Conservation (phyloP, 495 filamentous ascomycete species). For the Neurospora tetraspora region DNA sequence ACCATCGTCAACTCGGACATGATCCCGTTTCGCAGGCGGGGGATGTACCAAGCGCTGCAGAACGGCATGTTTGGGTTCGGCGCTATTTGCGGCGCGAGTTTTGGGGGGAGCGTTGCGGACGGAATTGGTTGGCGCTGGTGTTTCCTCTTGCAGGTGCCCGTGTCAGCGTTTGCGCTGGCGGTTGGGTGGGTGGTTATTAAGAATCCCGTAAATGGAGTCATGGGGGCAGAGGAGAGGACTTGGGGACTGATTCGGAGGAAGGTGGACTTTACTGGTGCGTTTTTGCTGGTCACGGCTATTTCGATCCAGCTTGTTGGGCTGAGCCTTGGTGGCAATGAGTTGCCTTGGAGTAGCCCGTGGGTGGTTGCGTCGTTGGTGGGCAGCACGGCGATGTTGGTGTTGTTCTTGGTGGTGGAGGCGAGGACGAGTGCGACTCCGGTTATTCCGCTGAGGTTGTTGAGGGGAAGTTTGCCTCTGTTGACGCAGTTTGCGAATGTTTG, state of each 20-base stretch:
- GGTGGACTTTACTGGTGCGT: constrained; percentile 47
- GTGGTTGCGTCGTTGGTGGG: constrained; percentile 42
- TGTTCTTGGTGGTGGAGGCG: constrained; percentile 46
- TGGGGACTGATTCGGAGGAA: constrained; percentile 35
- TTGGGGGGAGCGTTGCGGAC: constrained; percentile 40
- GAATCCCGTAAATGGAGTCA: constrained; percentile 16
- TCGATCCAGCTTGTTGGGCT: constrained; percentile 49
- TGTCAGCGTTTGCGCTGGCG: constrained; percentile 43
- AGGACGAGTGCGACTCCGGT: constrained; percentile 50
- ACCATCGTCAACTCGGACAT: constrained; percentile 59
- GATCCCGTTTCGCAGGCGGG: constrained; percentile 51
- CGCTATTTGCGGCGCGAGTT: constrained; percentile 36
- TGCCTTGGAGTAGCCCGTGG: constrained; percentile 47
- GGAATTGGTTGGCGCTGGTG: constrained; percentile 42
- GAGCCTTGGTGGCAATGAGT: constrained; percentile 52
- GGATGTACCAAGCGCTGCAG: constrained; percentile 56
- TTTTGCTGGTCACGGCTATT: constrained; percentile 46
- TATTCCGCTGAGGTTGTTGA: constrained; percentile 48
- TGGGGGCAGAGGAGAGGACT: constrained; percentile 11
- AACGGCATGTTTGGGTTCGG: constrained; percentile 53
- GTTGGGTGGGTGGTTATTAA: constrained; percentile 45
- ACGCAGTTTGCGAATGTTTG: constrained; percentile 52
- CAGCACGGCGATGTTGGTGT: constrained; percentile 38
- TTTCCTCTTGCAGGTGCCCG: constrained; percentile 40
- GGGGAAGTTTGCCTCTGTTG: constrained; percentile 40